These are phyloP conservation scores for Globisporangium echinulatum DNA, from an alignment of 352 stramenopile species.

Conservation along the genomic window DNA sequence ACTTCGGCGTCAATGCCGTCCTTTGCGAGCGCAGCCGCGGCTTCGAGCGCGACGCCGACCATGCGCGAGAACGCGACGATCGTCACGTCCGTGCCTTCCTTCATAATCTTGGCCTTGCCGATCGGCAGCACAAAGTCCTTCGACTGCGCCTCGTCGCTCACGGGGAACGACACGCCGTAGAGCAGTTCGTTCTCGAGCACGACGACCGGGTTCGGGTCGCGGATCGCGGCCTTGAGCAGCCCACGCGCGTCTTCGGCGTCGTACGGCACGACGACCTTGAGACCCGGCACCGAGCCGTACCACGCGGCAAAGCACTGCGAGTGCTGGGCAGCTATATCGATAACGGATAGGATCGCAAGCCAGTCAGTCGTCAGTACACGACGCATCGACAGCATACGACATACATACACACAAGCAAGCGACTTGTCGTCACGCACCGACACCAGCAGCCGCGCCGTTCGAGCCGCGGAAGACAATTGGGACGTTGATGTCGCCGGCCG, in stretches of 20 bases:
- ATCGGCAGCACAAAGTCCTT: slow-evolving; percentile 98
- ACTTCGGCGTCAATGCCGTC: slow-evolving; percentile 96
- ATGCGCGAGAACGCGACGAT: slow-evolving; percentile 97
- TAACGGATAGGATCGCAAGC: no score
- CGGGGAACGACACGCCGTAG: slow-evolving; percentile 97
- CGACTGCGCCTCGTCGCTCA: slow-evolving; percentile 94
- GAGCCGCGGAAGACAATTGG: slow-evolving; percentile 99
- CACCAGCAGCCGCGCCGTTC: slow-evolving; percentile 96
- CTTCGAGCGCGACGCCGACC: slow-evolving; percentile 95
- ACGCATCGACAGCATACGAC: neutral
- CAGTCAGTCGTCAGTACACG: no score
- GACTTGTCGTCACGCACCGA: slow-evolving; percentile 52
- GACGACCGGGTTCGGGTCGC: slow-evolving; percentile 98
- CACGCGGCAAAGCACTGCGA: slow-evolving; percentile 99
- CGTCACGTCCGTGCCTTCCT: slow-evolving; percentile 94
- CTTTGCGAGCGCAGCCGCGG: slow-evolving; percentile 90
- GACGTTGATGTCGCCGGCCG: slow-evolving; percentile 94
- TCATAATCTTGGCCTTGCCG: slow-evolving; percentile 99
- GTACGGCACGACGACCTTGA: slow-evolving; percentile 98
- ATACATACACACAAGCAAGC: neutral
- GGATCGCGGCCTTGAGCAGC: slow-evolving; percentile 98
- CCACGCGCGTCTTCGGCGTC: slow-evolving; percentile 97
- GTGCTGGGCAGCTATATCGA: slow-evolving; percentile 91
- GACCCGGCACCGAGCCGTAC: slow-evolving; percentile 95
- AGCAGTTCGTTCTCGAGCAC: slow-evolving; percentile 99